phyloP scores from a whole-genome alignment of 2,329 filamentous ascomycete genomes.

The Monilinia laxa region DNA sequence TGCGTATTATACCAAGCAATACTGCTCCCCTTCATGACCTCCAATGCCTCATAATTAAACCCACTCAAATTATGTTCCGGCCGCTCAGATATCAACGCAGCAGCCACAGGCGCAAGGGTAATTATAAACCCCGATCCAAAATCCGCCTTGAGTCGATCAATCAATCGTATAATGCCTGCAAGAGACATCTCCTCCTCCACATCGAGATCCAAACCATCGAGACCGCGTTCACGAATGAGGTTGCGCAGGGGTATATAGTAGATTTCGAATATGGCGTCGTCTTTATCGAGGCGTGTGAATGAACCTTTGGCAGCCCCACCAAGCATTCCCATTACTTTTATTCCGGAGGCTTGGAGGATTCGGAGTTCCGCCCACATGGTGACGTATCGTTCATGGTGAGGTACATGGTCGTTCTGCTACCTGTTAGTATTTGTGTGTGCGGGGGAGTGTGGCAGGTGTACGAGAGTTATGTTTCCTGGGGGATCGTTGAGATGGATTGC shows the following conservation, averaged over 20 bases:
- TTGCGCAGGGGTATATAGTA: conserved; percentile 70
- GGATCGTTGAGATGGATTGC: conserved; percentile 78
- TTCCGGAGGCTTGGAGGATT: conserved; percentile 67
- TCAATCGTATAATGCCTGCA: conserved; percentile 62
- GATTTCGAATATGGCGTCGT: conserved; percentile 63
- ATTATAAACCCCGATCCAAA: conserved; percentile 72
- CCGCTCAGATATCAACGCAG: conserved; percentile 60
- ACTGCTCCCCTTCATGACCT: conserved; percentile 61
- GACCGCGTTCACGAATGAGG: conserved; percentile 58
- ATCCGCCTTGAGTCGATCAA: conserved; percentile 65
- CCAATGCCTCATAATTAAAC: conserved; percentile 76
- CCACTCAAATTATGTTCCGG: conserved; percentile 70
- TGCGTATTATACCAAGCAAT: conserved; percentile 89
- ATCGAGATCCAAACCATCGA: conserved; percentile 75
- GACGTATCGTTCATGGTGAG: conserved; percentile 64
- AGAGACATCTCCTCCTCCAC: conserved; percentile 77
- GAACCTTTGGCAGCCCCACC: conserved; percentile 80
- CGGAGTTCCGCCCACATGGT: conserved; percentile 77
- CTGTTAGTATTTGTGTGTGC: conserved; percentile 64
- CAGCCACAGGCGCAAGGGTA: conserved; percentile 78
- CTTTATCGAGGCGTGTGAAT: conserved; percentile 59
- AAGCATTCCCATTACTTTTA: conserved; percentile 83
- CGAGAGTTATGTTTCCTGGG: conserved; percentile 48
- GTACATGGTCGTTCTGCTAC: conserved; percentile 72
- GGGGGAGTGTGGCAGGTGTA: conserved; percentile 66